Conservation (phyloP, 164 flowering plant genomes). For the Aristolochia californica region DNA sequence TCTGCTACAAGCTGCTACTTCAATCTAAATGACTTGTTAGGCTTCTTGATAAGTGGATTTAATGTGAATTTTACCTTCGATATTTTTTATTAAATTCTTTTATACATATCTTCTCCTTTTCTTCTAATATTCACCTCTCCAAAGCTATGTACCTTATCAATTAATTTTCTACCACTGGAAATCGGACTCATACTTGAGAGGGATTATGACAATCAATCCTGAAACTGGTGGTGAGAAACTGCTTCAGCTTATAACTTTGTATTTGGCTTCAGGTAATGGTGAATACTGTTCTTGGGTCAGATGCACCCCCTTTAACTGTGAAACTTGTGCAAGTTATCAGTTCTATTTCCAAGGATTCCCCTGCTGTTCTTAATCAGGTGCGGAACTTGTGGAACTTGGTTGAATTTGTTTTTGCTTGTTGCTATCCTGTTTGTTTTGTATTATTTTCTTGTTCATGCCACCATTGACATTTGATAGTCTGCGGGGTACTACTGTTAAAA, state of each 20-base stretch:
- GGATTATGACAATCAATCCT: too few species aligned
- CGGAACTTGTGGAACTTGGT: not conserved
- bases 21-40: too few species aligned
- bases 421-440: not conserved
- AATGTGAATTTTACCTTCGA: too few species aligned
- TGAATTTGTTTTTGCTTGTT: not conserved
- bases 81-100: too few species aligned
- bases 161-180: too few species aligned
- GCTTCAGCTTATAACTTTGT: too few species aligned
- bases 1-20: not conserved
- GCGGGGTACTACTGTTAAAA: constrained; percentile 1
- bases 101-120: too few species aligned
- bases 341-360: constrained; percentile 31
- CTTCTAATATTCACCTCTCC: too few species aligned
- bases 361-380: constrained; percentile 48
- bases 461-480: not conserved
- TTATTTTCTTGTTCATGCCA: not conserved
- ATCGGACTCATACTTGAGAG: too few species aligned
- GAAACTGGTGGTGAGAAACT: too few species aligned
- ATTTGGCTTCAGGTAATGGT: constrained; percentile 37
- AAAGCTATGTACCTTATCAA: too few species aligned
- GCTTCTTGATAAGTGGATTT: too few species aligned
- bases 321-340: constrained; percentile 39
- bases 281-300: constrained; percentile 51
- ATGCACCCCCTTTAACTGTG: constrained; percentile 46